Evolutionary conservation across 768 basidiomycete species (phyloP).

Genomic region (Sporobolomyces phaffii): DNA sequence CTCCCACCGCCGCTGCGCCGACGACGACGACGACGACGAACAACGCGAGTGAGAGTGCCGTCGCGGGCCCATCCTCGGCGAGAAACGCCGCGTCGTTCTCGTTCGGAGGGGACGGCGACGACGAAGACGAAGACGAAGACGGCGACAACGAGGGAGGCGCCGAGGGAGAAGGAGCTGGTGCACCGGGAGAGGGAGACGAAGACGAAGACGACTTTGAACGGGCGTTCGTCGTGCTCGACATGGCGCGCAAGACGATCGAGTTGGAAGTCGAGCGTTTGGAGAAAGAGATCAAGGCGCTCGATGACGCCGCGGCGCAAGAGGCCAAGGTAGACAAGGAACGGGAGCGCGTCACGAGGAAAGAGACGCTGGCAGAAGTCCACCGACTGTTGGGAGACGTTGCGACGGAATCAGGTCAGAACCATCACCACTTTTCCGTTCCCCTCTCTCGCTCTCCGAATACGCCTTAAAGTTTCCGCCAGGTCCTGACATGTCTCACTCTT

Average conservation of each 20-base stretch:
- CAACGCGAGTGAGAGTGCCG: conserved; percentile 25
- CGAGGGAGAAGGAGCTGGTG: conserved; percentile 65
- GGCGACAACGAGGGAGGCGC: conserved; percentile 49
- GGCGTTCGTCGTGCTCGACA: conserved; percentile 95
- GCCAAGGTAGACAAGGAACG: conserved; percentile 58
- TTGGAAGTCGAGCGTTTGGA: conserved; percentile 56
- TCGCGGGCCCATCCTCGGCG: neutral
- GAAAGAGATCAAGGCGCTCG: neutral
- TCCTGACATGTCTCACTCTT: neutral
- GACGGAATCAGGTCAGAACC: conserved; percentile 82
- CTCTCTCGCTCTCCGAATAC: neutral
- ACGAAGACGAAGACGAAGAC: conserved; percentile 52
- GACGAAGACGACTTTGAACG: conserved; percentile 93
- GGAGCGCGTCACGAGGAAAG: conserved; percentile 48
- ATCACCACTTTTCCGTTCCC: neutral
- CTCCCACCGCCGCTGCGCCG: neutral
- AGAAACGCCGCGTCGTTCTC: conserved; percentile 65
- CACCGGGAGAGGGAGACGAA: conserved; percentile 46
- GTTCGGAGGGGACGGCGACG: conserved; percentile 74
- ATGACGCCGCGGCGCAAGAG: neutral
- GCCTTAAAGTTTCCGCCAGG: neutral
- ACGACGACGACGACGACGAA: neutral
- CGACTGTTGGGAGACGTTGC: conserved; percentile 92
- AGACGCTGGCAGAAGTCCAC: conserved; percentile 86
- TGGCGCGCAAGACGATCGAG: conserved; percentile 78